Evolutionary conservation across 139 green algal species (phyloP).

Genomic region (Chlorella ohadii): DNA sequence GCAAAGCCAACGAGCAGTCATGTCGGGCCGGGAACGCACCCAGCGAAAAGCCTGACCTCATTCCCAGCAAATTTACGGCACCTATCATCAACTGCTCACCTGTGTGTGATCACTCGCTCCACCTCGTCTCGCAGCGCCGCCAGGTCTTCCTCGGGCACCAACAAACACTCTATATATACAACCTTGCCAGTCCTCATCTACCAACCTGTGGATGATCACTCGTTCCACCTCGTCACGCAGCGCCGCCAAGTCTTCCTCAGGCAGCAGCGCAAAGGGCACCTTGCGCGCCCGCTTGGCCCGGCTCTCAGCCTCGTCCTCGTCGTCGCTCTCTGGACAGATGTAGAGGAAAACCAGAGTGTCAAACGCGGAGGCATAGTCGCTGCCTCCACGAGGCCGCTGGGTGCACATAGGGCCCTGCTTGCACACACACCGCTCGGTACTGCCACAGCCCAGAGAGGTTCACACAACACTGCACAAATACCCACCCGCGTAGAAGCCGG

Average conservation of each 20-base stretch:
- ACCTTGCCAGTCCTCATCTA: too few species aligned
- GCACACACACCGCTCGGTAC: too few species aligned
- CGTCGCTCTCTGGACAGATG: constrained; percentile 13
- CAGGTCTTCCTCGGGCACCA: constrained; percentile 28
- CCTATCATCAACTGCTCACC: not conserved
- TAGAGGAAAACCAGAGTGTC: not conserved
- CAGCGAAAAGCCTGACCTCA: too few species aligned
- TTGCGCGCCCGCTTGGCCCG: constrained; percentile 17
- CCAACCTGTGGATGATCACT: constrained; percentile 55
- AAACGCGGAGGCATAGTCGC: too few species aligned
- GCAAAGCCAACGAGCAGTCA: too few species aligned
- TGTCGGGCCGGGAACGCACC: too few species aligned
- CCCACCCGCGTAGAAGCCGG: constrained; percentile 26
- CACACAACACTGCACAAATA: too few species aligned
- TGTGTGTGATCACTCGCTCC: constrained; percentile 58
- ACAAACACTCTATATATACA: too few species aligned
- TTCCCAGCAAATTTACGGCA: not conserved
- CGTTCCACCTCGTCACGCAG: constrained; percentile 70
- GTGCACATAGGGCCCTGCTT: too few species aligned
- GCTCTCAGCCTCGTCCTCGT: constrained; percentile 34
- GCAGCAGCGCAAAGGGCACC: constrained; percentile 3
- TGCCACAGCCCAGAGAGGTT: too few species aligned
- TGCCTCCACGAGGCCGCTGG: too few species aligned
- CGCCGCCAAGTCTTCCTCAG: constrained; percentile 54
- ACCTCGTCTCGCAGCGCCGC: constrained; percentile 76